A percentile compares a stretch with the other conserved stretches of the same genome.
These are phyloP conservation scores for Magnusiomyces suaveolens DNA, from an alignment of 1,139 yeast genomes.

Conservation along the genomic window DNA sequence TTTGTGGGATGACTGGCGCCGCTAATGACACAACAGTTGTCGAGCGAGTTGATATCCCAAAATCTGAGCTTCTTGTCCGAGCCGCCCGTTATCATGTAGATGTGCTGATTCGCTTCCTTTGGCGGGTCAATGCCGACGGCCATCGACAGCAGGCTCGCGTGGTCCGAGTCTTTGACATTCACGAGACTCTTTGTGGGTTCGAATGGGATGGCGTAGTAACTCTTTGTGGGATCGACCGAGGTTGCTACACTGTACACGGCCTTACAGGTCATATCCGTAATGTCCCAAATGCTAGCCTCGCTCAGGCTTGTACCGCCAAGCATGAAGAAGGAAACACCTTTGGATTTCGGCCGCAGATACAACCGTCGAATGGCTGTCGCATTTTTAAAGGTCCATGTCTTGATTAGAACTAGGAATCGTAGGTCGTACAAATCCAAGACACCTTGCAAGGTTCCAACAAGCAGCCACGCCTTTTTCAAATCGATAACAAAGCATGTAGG, in stretches of 20 bases:
- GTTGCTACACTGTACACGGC: conserved; percentile 36
- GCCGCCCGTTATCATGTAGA: conserved; percentile 33
- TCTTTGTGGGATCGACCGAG: conserved; percentile 10
- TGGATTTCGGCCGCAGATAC: conserved; percentile 36
- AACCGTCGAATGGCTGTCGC: conserved; percentile 40
- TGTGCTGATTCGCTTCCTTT: conserved; percentile 9
- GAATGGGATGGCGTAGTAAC: conserved; percentile 18
- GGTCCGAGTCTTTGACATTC: not conserved
- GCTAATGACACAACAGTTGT: conserved; percentile 35
- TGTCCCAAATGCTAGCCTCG: conserved; percentile 68
- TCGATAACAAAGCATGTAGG: conserved; percentile 55
- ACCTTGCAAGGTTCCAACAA: conserved; percentile 70
- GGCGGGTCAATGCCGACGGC: conserved; percentile 25
- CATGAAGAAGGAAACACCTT: conserved; percentile 41
- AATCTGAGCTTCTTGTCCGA: conserved; percentile 35
- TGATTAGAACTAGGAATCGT: conserved; percentile 52
- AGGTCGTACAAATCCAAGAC: conserved; percentile 72
- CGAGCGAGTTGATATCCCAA: conserved; percentile 41
- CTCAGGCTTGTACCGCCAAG: conserved; percentile 57
- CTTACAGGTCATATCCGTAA: conserved; percentile 54
- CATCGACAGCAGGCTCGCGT: conserved; percentile 7
- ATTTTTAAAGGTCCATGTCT: conserved; percentile 49
- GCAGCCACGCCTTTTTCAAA: conserved; percentile 46
- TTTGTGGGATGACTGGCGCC: conserved; percentile 20
- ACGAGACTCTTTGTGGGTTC: conserved; percentile 15